Conservation (phyloP, 75 land plant species). For the Picea sitchensis region DNA sequence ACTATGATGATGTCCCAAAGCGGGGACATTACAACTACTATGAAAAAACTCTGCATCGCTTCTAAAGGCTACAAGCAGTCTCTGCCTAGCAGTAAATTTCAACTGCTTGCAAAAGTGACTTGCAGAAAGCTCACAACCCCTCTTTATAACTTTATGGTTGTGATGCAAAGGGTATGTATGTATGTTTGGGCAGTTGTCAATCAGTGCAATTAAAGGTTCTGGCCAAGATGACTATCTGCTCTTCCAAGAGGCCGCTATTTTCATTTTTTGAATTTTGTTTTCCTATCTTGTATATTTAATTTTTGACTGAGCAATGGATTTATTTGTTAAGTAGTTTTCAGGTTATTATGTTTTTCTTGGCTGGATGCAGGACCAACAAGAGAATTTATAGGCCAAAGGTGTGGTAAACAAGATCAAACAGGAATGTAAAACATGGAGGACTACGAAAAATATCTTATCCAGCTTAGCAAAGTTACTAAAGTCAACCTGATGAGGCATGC, state of each 20-base stretch:
- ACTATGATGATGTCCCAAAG: too few species aligned
- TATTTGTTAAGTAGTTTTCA: not conserved
- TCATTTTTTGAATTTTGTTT: not conserved
- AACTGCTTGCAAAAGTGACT: constrained; percentile 76
- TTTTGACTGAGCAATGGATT: not conserved
- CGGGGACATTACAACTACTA: too few species aligned
- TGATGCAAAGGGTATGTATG: constrained; percentile 65
- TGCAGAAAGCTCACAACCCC: constrained; percentile 82
- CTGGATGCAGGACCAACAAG: constrained; percentile 68
- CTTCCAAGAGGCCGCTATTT: not conserved
- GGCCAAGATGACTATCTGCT: not conserved
- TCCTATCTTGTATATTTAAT: not conserved
- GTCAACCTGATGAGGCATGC: constrained; percentile 83
- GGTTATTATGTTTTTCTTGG: not conserved
- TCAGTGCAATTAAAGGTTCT: not conserved
- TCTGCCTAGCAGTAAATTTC: constrained; percentile 61
- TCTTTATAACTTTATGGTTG: constrained; percentile 73
- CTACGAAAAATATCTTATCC: constrained; percentile 84
- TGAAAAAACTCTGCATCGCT: too few species aligned
- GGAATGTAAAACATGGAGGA: constrained; percentile 84
- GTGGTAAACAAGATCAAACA: constrained; percentile 65
- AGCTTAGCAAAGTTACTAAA: constrained; percentile 70
- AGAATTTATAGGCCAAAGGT: constrained; percentile 40
- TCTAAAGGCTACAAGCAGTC: constrained; percentile 71
- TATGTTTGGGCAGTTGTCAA: not conserved